phyloP scores from a whole-genome alignment of 2,329 filamentous ascomycete species.

The Pseudocercospora vitis region DNA sequence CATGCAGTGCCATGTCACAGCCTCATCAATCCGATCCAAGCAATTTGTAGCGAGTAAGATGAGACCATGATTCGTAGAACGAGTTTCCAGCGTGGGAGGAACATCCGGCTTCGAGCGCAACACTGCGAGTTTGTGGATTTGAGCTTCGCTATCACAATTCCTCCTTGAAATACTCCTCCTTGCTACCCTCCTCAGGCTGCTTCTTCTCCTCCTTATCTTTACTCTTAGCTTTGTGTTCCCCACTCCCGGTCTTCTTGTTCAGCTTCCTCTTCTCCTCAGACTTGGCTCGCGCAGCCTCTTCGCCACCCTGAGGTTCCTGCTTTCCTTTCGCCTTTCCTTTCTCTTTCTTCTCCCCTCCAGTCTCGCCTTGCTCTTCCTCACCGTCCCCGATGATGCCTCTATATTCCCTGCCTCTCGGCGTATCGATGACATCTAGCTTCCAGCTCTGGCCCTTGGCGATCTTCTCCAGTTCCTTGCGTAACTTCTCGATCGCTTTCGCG shows the following conservation, averaged over 20 bases:
- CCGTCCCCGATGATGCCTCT: constrained; percentile 67
- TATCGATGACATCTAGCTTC: constrained; percentile 77
- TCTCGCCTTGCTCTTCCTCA: constrained; percentile 34
- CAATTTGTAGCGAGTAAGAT: no score
- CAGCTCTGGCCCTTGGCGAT: constrained; percentile 71
- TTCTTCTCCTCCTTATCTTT: constrained; percentile 12
- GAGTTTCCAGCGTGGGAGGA: no score
- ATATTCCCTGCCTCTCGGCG: constrained; percentile 64
- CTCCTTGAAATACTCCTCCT: constrained; percentile 33
- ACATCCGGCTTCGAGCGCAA: no score
- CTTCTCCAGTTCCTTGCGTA: constrained; percentile 67
- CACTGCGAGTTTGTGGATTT: no score
- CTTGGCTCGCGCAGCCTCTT: not conserved
- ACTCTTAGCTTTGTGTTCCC: constrained; percentile 24
- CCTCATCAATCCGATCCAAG: no score
- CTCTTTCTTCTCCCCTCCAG: constrained; percentile 7
- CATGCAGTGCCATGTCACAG: no score
- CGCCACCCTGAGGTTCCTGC: not conserved
- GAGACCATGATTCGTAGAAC: no score
- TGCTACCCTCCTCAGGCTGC: constrained; percentile 23
- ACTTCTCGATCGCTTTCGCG: constrained; percentile 67
- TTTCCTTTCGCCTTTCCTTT: not conserved
- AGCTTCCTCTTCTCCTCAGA: constrained; percentile 5
- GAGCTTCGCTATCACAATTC: constrained; percentile 19
- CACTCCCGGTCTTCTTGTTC: constrained; percentile 7